phyloP scores from a whole-genome alignment of 805 yeast genomes.

The Teunomyces cretensis region DNA sequence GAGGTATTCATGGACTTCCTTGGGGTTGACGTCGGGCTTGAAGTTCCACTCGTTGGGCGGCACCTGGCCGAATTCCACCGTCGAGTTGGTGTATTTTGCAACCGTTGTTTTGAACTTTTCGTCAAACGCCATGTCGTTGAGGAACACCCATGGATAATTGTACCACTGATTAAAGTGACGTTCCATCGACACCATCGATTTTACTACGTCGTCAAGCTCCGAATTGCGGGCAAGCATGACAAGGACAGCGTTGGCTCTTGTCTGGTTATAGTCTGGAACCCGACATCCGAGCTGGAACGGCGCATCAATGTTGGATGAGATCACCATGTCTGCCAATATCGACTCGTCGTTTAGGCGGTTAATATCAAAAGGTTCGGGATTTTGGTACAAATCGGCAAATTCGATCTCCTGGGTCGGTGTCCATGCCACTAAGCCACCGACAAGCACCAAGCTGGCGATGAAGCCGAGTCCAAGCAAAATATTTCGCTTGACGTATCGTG shows the following conservation, averaged over 20 bases:
- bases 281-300: slow-evolving; percentile 45
- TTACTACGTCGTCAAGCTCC: slow-evolving; percentile 72
- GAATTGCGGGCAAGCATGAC: slow-evolving; percentile 80
- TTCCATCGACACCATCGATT: slow-evolving; percentile 73
- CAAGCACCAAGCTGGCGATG: not conserved
- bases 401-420: not conserved
- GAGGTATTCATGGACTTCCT: slow-evolving; percentile 54
- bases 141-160: slow-evolving; percentile 87
- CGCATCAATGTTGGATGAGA: not conserved
- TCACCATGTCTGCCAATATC: not conserved
- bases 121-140: slow-evolving; percentile 77
- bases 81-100: slow-evolving; percentile 51
- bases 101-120: slow-evolving; percentile 61
- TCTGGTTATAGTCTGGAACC: slow-evolving; percentile 38
- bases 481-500: too few species aligned
- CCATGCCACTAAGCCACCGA: not conserved
- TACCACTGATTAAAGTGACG: slow-evolving; percentile 92
- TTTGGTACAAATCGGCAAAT: not conserved
- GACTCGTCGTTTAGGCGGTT: not conserved
- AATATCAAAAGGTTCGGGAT: not conserved
- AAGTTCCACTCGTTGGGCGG: slow-evolving; percentile 68
- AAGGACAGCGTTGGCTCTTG: slow-evolving; percentile 77
- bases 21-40: slow-evolving; percentile 36
- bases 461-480: not conserved
- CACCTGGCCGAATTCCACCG: slow-evolving; percentile 71